These are phyloP conservation scores for Aspergillus steynii DNA, from an alignment of 495 filamentous ascomycete species.

Conservation along the genomic window DNA sequence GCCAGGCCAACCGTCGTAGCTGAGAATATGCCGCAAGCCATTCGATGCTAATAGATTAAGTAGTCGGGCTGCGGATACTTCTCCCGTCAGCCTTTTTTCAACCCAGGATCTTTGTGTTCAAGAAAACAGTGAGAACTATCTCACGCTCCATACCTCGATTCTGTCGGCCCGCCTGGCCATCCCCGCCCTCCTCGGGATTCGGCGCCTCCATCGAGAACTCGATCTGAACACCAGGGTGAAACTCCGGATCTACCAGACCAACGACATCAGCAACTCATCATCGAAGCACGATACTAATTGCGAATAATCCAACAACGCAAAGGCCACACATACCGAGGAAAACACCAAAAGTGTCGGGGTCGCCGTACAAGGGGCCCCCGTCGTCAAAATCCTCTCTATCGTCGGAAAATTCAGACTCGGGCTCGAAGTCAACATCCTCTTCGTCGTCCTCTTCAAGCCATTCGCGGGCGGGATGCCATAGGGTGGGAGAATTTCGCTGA, in stretches of 20 bases:
- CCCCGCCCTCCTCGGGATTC: constrained; percentile 43
- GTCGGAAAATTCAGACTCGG: constrained; percentile 21
- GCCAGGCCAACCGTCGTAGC: constrained; percentile 29
- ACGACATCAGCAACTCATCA: neutral
- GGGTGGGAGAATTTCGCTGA: constrained; percentile 10
- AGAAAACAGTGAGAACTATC: neutral
- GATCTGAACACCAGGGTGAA: constrained; percentile 39
- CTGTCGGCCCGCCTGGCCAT: constrained; percentile 31
- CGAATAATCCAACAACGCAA: neutral
- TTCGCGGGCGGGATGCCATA: constrained; percentile 43
- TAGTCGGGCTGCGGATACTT: constrained; percentile 35
- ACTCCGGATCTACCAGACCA: neutral
- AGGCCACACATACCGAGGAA: constrained; percentile 21
- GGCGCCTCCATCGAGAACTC: constrained; percentile 45
- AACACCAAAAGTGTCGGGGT: constrained; percentile 24
- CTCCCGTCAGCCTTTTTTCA: constrained; percentile 3
- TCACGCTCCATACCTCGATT: constrained; percentile 19
- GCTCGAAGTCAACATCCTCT: constrained; percentile 51
- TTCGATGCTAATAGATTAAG: constrained; percentile 38
- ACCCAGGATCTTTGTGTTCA: neutral
- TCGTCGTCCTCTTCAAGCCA: constrained; percentile 46
- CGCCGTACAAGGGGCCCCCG: constrained; percentile 13
- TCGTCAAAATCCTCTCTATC: constrained; percentile 28
- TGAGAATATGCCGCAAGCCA: constrained; percentile 41
- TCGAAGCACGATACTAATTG: too few relatives aligned